Conservation (phyloP, 2,329 filamentous ascomycete genomes). For the Cladobotryum protrusum region DNA sequence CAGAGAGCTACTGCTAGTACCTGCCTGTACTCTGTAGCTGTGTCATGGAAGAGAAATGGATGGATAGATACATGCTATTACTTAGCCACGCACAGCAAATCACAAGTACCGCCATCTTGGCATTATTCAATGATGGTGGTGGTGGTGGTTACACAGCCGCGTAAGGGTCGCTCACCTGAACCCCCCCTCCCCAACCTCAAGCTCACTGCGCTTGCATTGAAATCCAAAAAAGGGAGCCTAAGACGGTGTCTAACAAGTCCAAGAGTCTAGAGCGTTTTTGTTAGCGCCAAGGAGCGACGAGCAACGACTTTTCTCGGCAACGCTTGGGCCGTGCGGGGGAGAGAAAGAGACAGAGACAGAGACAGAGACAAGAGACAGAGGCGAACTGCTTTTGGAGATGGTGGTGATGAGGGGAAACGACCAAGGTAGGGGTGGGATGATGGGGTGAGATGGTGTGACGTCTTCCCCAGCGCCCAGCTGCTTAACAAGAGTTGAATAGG, state of each 20-base stretch:
- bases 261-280: too few relatives aligned
- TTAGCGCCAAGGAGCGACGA: background rate
- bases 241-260: too few relatives aligned
- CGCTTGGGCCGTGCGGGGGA: conserved; percentile 6
- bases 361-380: too few relatives aligned
- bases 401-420: conserved; percentile 5
- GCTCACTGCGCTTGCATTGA: too few relatives aligned
- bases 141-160: background rate
- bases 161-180: background rate
- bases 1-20: too few relatives aligned
- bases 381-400: background rate
- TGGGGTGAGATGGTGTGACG: too few relatives aligned
- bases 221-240: too few relatives aligned
- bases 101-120: too few relatives aligned
- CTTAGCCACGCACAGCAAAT: background rate
- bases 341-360: background rate
- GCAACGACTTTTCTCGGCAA: conserved; percentile 5
- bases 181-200: too few relatives aligned
- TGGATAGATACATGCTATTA: background rate
- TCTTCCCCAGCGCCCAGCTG: too few relatives aligned
- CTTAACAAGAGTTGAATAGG: too few relatives aligned
- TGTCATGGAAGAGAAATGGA: too few relatives aligned
- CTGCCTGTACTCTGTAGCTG: background rate
- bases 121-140: background rate
- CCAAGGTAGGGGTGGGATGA: conserved; percentile 2